Base-by-base conservation (phyloP, 306 rosid species). In the Comarum palustre region DNA sequence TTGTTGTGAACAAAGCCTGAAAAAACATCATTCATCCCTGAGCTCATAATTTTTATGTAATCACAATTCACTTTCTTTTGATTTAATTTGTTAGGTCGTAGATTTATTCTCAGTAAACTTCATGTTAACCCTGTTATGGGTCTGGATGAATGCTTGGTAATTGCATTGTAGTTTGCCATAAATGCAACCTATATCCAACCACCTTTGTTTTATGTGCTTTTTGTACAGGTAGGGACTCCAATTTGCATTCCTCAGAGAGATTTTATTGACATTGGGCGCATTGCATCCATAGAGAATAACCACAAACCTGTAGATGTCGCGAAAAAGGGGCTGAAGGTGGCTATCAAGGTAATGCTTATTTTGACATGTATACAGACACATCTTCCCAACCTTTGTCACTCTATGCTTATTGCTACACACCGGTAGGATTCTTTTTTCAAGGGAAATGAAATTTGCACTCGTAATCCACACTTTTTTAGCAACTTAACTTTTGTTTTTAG, bases 261-360 rank as follows among this genome's bases (percentile, higher is more conserved):
- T 27, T 94, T 84, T 85, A 91, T 87, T 75, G 94, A 86, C 63
- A 89, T 94, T 58, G 99, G 99, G 16, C 89, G 89, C 64, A 83
- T 94, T 71, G 90, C 96, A 25, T 94, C 97, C 25, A 88, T 94
- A 43, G 96, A 91, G 80, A 91, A 89, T 75, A 94, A 94, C 81
- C 89, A 91, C 70, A 91, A 88, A 79, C 88, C 99, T 42, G 97
- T 94, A 77, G 96, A 94, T 79, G 76, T 50, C 43, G 97, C 99
- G 12, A 94, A 91, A 87, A 94, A 87, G 78, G 99, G 99, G 74
- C 92, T 78, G 78, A 77, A 78, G 82, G 92, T 90, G 17, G 99
- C 96, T 71, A 90, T 94, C 73, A 91, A 94, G 99, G 99, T 94
- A 36, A 83, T 59, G 43, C n/a, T 68, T 8, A 42, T 4, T n/a